Percentiles rank a stretch among this genome's conserved stretches.
Conservation (phyloP, 768 basidiomycete species). For the Leccinum barrowsii region DNA sequence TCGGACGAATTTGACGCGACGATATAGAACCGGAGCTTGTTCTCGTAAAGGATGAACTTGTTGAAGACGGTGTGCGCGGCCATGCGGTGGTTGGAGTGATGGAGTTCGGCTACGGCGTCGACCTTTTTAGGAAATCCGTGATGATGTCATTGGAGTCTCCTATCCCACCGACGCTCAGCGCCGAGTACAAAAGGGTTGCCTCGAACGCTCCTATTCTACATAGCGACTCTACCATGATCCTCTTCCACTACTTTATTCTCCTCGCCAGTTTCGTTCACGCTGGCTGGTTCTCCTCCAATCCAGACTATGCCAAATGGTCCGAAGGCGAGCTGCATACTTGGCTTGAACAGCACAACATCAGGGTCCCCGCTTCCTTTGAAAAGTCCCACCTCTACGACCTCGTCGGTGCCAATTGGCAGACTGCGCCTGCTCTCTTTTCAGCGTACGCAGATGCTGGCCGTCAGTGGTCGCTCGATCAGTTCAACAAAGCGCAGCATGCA, state of each 20-base stretch:
- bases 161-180: not conserved
- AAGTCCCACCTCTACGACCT: slow-evolving; percentile 40
- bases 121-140: slow-evolving; percentile 5
- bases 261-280: slow-evolving; percentile 40
- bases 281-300: slow-evolving; percentile 45
- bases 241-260: slow-evolving; percentile 24
- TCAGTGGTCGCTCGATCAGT: slow-evolving; percentile 62
- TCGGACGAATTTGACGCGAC: slow-evolving; percentile 88
- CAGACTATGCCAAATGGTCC: slow-evolving; percentile 55
- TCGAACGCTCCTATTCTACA: not conserved
- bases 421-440: slow-evolving; percentile 28
- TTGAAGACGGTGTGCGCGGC: slow-evolving; percentile 39
- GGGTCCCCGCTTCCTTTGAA: slow-evolving; percentile 45
- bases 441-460: slow-evolving; percentile 29
- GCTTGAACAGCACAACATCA: slow-evolving; percentile 65
- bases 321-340: slow-evolving; percentile 59
- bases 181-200: slow-evolving; percentile 3
- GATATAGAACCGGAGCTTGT: slow-evolving; percentile 84
- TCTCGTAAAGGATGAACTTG: slow-evolving; percentile 94
- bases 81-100: not conserved
- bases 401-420: slow-evolving; percentile 61
- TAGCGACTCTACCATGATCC: slow-evolving; percentile 7
- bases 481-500: slow-evolving; percentile 55
- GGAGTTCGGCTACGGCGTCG: not conserved
- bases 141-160: slow-evolving; percentile 27